Conservation (phyloP, 129 eudicot species). For the Artemisia argyi region DNA sequence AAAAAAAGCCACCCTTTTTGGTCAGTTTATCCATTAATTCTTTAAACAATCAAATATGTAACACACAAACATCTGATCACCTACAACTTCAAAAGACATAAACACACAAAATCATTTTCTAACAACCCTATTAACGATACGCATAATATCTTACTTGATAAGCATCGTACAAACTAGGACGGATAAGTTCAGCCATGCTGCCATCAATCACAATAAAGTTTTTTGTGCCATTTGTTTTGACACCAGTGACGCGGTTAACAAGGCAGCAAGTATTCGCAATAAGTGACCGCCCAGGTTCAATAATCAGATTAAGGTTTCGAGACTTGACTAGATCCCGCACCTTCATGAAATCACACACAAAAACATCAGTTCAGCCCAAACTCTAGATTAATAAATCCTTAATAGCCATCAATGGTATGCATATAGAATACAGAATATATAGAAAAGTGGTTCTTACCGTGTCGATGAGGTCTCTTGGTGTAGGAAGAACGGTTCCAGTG, state of each 20-base stretch:
- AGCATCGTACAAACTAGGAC: constrained; percentile 85
- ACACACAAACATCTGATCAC: too few relatives aligned
- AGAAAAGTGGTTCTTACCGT: constrained; percentile 47
- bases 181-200: constrained; percentile 97
- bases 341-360: constrained; percentile 43
- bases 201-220: constrained; percentile 83
- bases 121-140: too few relatives aligned
- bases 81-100: neutral
- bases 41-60: too few relatives aligned
- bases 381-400: too few relatives aligned
- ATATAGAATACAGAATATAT: neutral
- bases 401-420: too few relatives aligned
- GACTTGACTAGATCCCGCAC: constrained; percentile 79
- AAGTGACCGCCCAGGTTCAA: constrained; percentile 87
- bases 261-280: constrained; percentile 96
- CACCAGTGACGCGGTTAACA: constrained; percentile 92
- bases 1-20: too few relatives aligned
- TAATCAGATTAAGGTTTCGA: constrained; percentile 84
- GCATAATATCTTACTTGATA: constrained; percentile 55
- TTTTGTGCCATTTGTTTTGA: constrained; percentile 75
- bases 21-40: too few relatives aligned
- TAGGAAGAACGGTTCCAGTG: constrained; percentile 80
- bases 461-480: constrained; percentile 81
- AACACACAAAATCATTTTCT: too few relatives aligned
- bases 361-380: neutral